phyloP scores from a whole-genome alignment of 257 asterid species.

The Coffea canephora region DNA sequence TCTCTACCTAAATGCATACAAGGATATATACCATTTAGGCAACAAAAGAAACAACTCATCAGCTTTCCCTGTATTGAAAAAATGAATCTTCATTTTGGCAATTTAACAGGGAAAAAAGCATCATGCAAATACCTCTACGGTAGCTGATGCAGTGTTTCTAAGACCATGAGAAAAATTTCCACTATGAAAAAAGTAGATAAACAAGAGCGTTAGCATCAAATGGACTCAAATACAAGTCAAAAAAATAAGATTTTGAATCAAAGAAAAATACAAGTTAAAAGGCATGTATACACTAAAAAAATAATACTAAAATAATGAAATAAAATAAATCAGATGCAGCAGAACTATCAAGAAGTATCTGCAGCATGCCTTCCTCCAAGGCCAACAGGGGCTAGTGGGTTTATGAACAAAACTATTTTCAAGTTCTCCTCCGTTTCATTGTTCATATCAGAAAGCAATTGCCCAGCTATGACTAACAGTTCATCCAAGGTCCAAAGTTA shows the following conservation, averaged over 20 bases:
- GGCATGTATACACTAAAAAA: neutral
- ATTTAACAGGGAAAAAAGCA: neutral
- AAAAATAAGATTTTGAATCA: neutral
- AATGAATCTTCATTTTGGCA: neutral
- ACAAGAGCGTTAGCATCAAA: constrained; percentile 23
- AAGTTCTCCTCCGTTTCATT: neutral
- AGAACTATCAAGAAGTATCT: neutral
- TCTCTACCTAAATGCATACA: constrained; percentile 42
- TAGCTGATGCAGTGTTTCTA: constrained; percentile 77
- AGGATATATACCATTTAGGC: neutral
- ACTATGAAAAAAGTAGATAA: constrained; percentile 39
- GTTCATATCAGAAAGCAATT: too few relatives aligned
- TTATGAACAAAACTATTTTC: too few relatives aligned
- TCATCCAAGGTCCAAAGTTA: neutral
- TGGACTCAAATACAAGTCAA: neutral
- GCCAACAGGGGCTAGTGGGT: too few relatives aligned
- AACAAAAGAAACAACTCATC: neutral
- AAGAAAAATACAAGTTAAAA: neutral
- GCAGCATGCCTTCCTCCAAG: neutral
- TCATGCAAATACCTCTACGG: constrained; percentile 53
- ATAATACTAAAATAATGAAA: too few relatives aligned
- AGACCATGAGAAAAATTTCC: constrained; percentile 87
- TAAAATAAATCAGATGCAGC: neutral
- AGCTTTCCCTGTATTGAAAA: neutral
- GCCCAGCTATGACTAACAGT: too few relatives aligned